Percentiles rank a stretch among this genome's conserved stretches.
phyloP scores from a whole-genome alignment of 805 yeast species.

The Wickerhamiella slavikovae region DNA sequence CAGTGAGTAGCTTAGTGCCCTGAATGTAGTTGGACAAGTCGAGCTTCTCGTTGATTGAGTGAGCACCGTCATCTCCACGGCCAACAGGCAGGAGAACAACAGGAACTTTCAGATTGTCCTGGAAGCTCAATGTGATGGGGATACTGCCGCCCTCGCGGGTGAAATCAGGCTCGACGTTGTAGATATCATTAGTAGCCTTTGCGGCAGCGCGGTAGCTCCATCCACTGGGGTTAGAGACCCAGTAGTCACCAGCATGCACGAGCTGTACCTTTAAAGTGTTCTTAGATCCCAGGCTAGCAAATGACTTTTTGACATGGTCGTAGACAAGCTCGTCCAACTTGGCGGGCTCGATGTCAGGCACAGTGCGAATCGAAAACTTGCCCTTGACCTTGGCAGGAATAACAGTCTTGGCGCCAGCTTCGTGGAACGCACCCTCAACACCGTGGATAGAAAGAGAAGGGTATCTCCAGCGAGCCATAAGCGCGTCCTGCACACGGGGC shows the following conservation, averaged over 20 bases:
- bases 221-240: conserved; percentile 90
- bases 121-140: conserved; percentile 90
- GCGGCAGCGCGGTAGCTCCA: conserved; percentile 86
- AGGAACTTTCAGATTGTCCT: conserved; percentile 62
- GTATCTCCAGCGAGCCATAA: conserved; percentile 97
- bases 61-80: conserved; percentile 98
- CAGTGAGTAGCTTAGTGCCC: conserved; percentile 84
- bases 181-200: conserved; percentile 82
- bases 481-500: conserved; percentile 58
- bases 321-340: conserved; percentile 63
- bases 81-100: conserved; percentile 93
- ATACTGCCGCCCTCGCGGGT: conserved; percentile 99
- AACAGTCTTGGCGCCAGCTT: conserved; percentile 93
- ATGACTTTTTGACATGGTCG: conserved; percentile 45
- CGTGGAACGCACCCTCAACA: conserved; percentile 90
- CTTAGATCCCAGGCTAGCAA: conserved; percentile 51
- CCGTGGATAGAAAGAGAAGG: conserved; percentile 95
- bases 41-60: conserved; percentile 88
- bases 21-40: conserved; percentile 75
- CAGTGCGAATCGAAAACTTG: conserved; percentile 92
- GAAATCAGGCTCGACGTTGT: conserved; percentile 88
- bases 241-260: conserved; percentile 88
- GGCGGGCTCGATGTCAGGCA: conserved; percentile 71
- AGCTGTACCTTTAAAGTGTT: conserved; percentile 54
- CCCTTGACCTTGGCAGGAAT: conserved; percentile 90